Base-by-base conservation (phyloP, 345 rosid genomes). In the Murraya paniculata region DNA sequence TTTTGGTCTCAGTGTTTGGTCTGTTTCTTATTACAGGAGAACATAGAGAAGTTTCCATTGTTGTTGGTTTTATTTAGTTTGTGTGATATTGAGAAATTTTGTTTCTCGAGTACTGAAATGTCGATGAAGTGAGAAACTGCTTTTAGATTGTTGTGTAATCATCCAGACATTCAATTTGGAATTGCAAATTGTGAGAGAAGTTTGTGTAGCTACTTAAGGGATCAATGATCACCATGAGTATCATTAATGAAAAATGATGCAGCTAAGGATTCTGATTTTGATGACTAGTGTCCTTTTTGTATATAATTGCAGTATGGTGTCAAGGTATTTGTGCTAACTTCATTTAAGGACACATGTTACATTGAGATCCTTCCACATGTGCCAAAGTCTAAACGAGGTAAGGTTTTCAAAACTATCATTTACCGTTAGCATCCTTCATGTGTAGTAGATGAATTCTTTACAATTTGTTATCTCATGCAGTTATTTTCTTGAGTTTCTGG, bases 401-500 rank as follows among this genome's bases (percentile, higher is more conserved):
- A 87, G 86, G 74, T 71, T 25, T 62, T 2, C 55, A 48, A 62
- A 74, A 45, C 48, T 57, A 33, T 69, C 22, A 22, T 28, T 78
- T 70, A 4, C 68, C 53, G 41, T 74, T 72, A 5, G 73, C 18
- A 38, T 36, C 67, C 39, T 1, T 2, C 24, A n/a, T 35, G 38
- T 59, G 31, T 72, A n/a, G 28, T n/a, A 33, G 68, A 33, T 19
- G 41, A 71, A 71, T 35, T 64, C 18, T 11, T 45, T 30, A 58
- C 28, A 25, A 50, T 73, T 72, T 60, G 75, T 55, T 36, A 13
- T 22, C 59, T 45, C 38, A 5, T 79, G 83, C 93, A 92, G 99
- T 92, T 76, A 88, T 96, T 76, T 94, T 82, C 88, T 83, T 90
- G 86, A 96, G 97, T 84, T 96, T 96, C 79, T 96, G 98, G 99